Evolutionary conservation across 257 asterid genomes (phyloP), one percentile per base, ranked within the genome.

Genomic region (Nicotiana noctiflora): DNA sequence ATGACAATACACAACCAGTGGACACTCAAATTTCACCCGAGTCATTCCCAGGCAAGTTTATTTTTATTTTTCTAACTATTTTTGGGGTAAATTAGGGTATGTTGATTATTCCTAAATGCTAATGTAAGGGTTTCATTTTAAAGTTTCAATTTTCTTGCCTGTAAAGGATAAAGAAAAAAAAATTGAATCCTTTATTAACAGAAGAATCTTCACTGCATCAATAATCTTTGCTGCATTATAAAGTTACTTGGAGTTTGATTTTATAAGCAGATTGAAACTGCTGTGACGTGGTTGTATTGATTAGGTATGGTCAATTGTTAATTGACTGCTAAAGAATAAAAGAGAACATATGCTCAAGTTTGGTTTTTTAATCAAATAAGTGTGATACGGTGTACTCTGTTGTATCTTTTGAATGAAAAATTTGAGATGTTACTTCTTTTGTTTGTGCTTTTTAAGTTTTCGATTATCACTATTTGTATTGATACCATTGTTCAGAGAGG

Each of bases 1-100:
- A 85, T 80, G 79, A 32, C 44, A 91, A 75, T 18, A 88, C 92
- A 31, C 94, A 87, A 74, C 79, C 85, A 62, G 83, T 89, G 44
- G 91, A 88, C 72, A 83, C 81, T 79, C 91, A 79, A 17, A 67
- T 81, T 86, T 85, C 85, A 83, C 85, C 80, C 10, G 52, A 52
- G 29, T 61, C 75, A 2, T 82, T 57, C 12, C 61, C 86, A 29
- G 93, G 94, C 88, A 82, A 65, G 56, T 53, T 8, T n/a, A 32
- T 13, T 76, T 61, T 61, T 15, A 8, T 40, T 49, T 23, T 76
- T 52, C 49, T 8, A 40, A 40, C 2, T 8, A 8, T 34, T 40
- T 51, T 40, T 2, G 49, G 49, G 12, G 49, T 40, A 2, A 40
- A 40, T 6, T 75, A 59, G 40, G 46, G 57, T 21, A 2, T 49